These are phyloP conservation scores for Apostasia shenzhenica DNA, from an alignment of 106 monocot genomes.

Conservation along the genomic window DNA sequence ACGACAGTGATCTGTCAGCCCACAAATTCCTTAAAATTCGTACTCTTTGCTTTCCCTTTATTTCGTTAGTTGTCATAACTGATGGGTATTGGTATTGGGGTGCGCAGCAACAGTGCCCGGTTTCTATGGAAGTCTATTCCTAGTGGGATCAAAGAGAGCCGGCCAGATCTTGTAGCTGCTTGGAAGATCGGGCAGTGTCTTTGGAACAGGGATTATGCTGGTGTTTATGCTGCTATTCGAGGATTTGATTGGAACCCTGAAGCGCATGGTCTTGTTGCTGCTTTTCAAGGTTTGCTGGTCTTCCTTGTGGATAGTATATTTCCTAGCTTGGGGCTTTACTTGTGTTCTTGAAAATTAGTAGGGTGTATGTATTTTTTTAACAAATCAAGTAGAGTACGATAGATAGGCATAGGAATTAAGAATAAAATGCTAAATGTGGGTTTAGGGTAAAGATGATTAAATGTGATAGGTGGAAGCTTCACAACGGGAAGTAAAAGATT, in stretches of 20 bases:
- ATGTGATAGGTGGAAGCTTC: too few species aligned
- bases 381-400: too few species aligned
- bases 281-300: slow-evolving; percentile 54
- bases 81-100: background rate
- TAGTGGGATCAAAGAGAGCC: slow-evolving; percentile 47
- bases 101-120: slow-evolving; percentile 76
- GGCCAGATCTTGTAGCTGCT: slow-evolving; percentile 55
- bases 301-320: background rate
- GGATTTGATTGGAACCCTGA: slow-evolving; percentile 82
- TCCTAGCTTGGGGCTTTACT: too few species aligned
- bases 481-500: too few species aligned
- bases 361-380: too few species aligned
- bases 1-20: slow-evolving; percentile 73
- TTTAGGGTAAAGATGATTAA: too few species aligned
- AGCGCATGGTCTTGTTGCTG: slow-evolving; percentile 31
- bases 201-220: slow-evolving; percentile 74
- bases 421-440: too few species aligned
- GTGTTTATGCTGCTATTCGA: slow-evolving; percentile 52
- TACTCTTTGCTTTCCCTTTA: background rate
- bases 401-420: too few species aligned
- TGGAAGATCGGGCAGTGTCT: slow-evolving; percentile 97
- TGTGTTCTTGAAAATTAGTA: too few species aligned
- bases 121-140: slow-evolving; percentile 93
- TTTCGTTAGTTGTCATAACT: background rate
- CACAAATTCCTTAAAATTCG: background rate